Conservation (phyloP, 225 moss, liverwort and hornwort species). For the Climacium dendroides region DNA sequence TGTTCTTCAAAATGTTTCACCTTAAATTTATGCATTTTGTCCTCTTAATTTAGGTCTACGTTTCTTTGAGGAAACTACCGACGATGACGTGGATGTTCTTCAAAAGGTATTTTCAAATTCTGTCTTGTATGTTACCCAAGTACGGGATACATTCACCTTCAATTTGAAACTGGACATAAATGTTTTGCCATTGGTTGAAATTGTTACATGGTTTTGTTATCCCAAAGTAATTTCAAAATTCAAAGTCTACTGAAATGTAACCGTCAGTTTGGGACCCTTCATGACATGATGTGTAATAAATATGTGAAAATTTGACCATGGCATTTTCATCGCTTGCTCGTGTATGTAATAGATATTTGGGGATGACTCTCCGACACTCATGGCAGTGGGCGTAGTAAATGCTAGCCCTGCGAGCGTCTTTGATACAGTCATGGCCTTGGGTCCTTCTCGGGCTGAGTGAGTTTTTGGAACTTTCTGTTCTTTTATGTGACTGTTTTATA, state of each 20-base stretch:
- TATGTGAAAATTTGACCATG: background rate
- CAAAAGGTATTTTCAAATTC: conserved; percentile 37
- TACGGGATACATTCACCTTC: background rate
- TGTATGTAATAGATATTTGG: conserved; percentile 32
- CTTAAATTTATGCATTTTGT: background rate
- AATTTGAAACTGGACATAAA: background rate
- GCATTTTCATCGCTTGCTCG: background rate
- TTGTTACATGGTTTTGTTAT: background rate
- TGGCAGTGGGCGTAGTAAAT: conserved; percentile 83
- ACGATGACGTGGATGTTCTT: conserved; percentile 28
- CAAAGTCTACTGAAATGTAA: background rate
- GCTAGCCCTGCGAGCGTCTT: conserved; percentile 66
- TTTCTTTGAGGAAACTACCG: conserved; percentile 70
- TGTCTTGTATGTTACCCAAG: background rate
- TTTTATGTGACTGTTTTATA: background rate
- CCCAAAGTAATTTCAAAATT: background rate
- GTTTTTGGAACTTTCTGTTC: background rate
- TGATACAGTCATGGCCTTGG: conserved; percentile 80
- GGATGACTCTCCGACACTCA: conserved; percentile 63
- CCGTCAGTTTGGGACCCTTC: background rate
- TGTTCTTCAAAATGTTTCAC: background rate
- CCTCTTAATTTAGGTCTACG: conserved; percentile 48
- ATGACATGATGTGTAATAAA: background rate
- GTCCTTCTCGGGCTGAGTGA: conserved; percentile 76
- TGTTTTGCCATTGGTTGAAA: background rate